Percentiles rank a stretch among this genome's conserved stretches.
Conservation (phyloP, 495 filamentous ascomycete species). For the Baudoinia panamericana region DNA sequence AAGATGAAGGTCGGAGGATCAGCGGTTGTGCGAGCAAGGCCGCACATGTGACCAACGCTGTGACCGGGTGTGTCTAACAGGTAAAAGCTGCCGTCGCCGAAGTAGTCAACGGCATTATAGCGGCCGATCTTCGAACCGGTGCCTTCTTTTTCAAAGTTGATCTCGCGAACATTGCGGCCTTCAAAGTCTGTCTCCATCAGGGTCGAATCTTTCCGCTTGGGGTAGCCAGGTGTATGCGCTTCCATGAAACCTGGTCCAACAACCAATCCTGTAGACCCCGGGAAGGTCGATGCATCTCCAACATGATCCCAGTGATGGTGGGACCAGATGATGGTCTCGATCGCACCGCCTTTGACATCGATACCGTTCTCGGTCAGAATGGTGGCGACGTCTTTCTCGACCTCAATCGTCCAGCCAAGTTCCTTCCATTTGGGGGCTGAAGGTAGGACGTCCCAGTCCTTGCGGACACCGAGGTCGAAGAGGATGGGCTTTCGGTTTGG, state of each 20-base stretch:
- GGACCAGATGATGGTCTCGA: constrained; percentile 45
- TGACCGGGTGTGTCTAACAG: constrained; percentile 47
- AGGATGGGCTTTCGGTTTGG: constrained; percentile 35
- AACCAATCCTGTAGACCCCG: constrained; percentile 33
- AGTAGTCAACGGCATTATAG: constrained; percentile 33
- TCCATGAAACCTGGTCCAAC: constrained; percentile 46
- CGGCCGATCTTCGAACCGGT: constrained; percentile 24
- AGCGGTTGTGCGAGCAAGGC: constrained; percentile 38
- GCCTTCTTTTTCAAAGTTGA: constrained; percentile 20
- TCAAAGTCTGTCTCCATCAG: constrained; percentile 24
- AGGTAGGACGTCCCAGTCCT: constrained; percentile 39
- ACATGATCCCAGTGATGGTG: constrained; percentile 22
- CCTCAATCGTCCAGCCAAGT: constrained; percentile 25
- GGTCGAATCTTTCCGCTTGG: constrained; percentile 30
- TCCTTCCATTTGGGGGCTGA: constrained; percentile 32
- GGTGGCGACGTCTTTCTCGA: constrained; percentile 39
- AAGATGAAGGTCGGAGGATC: constrained; percentile 39
- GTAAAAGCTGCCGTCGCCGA: constrained; percentile 47
- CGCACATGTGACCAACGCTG: constrained; percentile 44
- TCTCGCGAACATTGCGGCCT: constrained; percentile 24
- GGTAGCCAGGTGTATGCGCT: constrained; percentile 38
- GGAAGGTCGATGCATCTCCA: constrained; percentile 42
- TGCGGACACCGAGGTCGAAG: constrained; percentile 48
- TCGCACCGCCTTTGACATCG: constrained; percentile 28
- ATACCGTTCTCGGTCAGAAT: constrained; percentile 38